Percentiles rank a stretch among this genome's conserved stretches.
phyloP scores from a whole-genome alignment of 2,329 filamentous ascomycete genomes.

The Seiridium cupressi region DNA sequence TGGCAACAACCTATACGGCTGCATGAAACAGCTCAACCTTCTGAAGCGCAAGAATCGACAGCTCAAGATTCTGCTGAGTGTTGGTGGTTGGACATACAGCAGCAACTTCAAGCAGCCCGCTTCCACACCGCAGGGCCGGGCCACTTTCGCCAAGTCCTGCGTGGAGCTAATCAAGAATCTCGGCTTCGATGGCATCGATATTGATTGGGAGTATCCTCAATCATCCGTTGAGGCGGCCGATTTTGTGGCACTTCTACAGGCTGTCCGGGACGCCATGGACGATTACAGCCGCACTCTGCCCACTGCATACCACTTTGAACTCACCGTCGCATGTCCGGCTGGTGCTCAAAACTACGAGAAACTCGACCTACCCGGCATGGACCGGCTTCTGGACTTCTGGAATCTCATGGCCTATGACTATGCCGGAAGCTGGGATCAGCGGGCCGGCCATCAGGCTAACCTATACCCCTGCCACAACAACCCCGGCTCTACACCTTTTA shows the following conservation, averaged over 20 bases:
- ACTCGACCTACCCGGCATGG: constrained; percentile 63
- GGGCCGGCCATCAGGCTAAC: constrained; percentile 78
- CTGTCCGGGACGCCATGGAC: constrained; percentile 57
- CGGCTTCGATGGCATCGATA: constrained; percentile 72
- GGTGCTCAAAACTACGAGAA: constrained; percentile 61
- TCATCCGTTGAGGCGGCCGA: constrained; percentile 51
- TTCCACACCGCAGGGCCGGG: constrained; percentile 67
- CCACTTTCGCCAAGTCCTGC: constrained; percentile 69
- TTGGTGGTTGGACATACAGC: constrained; percentile 92
- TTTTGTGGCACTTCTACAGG: constrained; percentile 58
- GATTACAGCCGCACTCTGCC: constrained; percentile 46
- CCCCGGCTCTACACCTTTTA: constrained; percentile 73
- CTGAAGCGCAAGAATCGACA: constrained; percentile 79
- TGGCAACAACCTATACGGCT: constrained; percentile 83
- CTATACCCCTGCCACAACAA: constrained; percentile 59
- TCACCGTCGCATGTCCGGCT: constrained; percentile 64
- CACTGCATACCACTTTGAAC: constrained; percentile 54
- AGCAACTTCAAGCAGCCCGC: constrained; percentile 77
- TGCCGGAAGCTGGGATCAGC: constrained; percentile 75
- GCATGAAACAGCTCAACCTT: constrained; percentile 83
- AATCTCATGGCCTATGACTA: constrained; percentile 89
- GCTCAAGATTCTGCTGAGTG: constrained; percentile 80
- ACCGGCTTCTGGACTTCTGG: constrained; percentile 69
- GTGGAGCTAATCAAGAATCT: constrained; percentile 76
- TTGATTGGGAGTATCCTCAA: constrained; percentile 69